Evolutionary conservation across 1,284 basidiomycete genomes (phyloP), one percentile per base, ranked within the genome.

Genomic region (Trametes hirsuta): DNA sequence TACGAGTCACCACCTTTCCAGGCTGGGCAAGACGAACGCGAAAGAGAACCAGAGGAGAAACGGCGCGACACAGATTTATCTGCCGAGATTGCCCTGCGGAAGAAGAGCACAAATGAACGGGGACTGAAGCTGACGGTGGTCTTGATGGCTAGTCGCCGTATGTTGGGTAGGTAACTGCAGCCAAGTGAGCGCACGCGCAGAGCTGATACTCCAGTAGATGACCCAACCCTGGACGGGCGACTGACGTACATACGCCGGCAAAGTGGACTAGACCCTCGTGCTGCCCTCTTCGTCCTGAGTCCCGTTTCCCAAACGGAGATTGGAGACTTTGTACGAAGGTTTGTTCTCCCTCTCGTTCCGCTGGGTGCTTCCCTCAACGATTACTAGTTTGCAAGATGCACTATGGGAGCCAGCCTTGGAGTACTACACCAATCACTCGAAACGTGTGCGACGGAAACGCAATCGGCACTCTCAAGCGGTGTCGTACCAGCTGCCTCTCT

Each of bases 111-210:
- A 5, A 86, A 84, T 63, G 95, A 98, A 68, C 82, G 95, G 53
- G 91, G 90, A 0, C 92, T 98, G 70, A 98, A 98, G 76, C 81
- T 98, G 37, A 97, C 96, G 0, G 93, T 96, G 6, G 95, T 98
- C 4, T 81, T 99, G n/a, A 82, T 98, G 75, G 95, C 95, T 12
- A 92, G 87, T 62, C 81, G 94, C 47, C 84, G 82, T 47, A 87
- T 95, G 81, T 79, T 97, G 62, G 92, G 93, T 93, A 65, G 52
- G 84, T 63, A 21, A 14, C 8, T 11, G 8, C 18, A 12, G 18
- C 3, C 15, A 6, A 40, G 46, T 21, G 30, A 15, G 25, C 8
- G 40, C 14, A 14, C 25, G 30, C n/a, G 47, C 37, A 2, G 9
- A 12, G 15, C 25, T 35, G 8, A 47, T 40, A 14, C 9, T 9